phyloP scores from a whole-genome alignment of 2,329 filamentous ascomycete genomes.

The Bipolaris sorokiniana region DNA sequence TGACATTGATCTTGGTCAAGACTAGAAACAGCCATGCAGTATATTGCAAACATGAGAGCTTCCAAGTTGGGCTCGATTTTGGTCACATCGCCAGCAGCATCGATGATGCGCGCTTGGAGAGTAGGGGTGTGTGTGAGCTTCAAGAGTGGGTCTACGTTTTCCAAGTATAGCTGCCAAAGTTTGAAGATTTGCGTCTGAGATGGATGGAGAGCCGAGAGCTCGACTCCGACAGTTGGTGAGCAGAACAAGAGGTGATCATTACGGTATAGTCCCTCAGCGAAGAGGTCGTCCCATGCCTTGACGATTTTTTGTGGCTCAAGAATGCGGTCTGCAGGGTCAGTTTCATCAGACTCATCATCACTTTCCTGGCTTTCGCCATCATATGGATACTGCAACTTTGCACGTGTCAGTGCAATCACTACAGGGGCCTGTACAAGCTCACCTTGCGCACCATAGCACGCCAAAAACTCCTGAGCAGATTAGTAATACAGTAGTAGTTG shows the following conservation, averaged over 20 bases:
- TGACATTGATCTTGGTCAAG: constrained; percentile 63
- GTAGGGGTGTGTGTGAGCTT: constrained; percentile 41
- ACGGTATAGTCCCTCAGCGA: constrained; percentile 27
- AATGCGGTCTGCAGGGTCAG: constrained; percentile 16
- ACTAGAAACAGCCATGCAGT: constrained; percentile 51
- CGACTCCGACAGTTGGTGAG: constrained; percentile 58
- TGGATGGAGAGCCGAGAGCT: constrained; percentile 69
- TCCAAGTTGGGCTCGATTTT: constrained; percentile 62
- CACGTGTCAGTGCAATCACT: neutral
- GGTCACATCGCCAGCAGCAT: constrained; percentile 62
- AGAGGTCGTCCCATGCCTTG: constrained; percentile 54
- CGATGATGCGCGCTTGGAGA: constrained; percentile 63
- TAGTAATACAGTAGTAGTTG: neutral
- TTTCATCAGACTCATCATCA: constrained; percentile 8
- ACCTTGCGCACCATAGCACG: constrained; percentile 31
- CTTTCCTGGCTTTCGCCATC: constrained; percentile 2
- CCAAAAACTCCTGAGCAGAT: constrained; percentile 30
- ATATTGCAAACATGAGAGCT: constrained; percentile 53
- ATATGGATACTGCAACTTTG: constrained; percentile 7
- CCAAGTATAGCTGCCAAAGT: constrained; percentile 77
- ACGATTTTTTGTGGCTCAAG: constrained; percentile 42
- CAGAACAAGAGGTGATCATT: constrained; percentile 63
- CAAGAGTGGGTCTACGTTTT: constrained; percentile 42
- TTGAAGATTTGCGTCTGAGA: constrained; percentile 68
- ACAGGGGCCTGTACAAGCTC: neutral